Evolutionary conservation across 345 rosid genomes (phyloP).

Genomic region (Sonneratia caseolaris): DNA sequence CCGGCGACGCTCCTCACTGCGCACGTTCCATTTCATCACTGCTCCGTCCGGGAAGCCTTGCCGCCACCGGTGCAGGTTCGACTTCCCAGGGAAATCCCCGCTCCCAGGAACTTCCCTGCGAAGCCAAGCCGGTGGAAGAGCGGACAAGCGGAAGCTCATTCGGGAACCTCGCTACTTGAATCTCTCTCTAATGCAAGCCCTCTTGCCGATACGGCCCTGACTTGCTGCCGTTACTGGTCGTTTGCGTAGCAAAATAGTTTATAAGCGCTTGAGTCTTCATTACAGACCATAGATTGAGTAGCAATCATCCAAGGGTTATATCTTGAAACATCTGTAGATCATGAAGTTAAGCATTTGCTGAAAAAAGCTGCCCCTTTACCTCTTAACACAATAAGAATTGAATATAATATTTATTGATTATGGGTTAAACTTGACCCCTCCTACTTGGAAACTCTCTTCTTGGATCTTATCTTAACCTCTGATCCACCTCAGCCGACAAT

Average conservation of each 20-base stretch:
- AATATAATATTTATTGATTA: too few relatives aligned
- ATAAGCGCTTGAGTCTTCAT: background rate
- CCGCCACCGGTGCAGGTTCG: background rate
- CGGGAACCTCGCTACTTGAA: background rate
- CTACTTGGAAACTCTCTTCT: too few relatives aligned
- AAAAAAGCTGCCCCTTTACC: background rate
- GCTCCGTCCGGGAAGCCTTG: background rate
- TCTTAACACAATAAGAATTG: too few relatives aligned
- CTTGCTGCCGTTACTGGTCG: background rate
- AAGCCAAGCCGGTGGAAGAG: background rate
- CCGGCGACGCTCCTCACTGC: background rate
- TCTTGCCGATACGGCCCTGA: background rate
- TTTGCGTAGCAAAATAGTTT: background rate
- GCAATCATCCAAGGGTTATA: background rate
- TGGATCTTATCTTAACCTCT: too few relatives aligned
- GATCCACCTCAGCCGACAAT: too few relatives aligned
- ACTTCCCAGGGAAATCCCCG: background rate
- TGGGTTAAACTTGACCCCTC: too few relatives aligned
- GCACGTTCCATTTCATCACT: background rate
- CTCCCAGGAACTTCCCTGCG: background rate
- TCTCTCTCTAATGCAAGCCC: background rate
- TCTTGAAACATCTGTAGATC: background rate
- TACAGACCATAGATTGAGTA: background rate
- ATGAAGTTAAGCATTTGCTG: too few relatives aligned
- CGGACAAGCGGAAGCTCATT: background rate